Percentiles rank a stretch among this genome's conserved stretches.
phyloP scores from a whole-genome alignment of 1,139 yeast genomes.

The Pneumocystis murina region DNA sequence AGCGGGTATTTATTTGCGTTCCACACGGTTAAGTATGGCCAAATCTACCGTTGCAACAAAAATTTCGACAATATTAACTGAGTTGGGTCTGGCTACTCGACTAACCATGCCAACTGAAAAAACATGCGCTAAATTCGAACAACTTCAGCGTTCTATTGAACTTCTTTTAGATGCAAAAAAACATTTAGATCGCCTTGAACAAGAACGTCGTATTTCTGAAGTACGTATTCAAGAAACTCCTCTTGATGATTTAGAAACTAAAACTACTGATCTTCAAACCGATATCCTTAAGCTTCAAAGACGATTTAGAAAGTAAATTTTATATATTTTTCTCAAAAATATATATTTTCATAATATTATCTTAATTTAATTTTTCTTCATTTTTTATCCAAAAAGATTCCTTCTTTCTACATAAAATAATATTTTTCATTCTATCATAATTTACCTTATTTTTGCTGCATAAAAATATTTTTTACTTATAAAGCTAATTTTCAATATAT shows the following conservation, averaged over 20 bases:
- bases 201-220: not conserved
- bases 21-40: slow-evolving; percentile 45
- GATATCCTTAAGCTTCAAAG: not conserved
- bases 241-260: not conserved
- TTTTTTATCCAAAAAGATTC: not conserved
- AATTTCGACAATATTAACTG: slow-evolving; percentile 58
- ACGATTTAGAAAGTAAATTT: not conserved
- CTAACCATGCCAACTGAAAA: slow-evolving; percentile 84
- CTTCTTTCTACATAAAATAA: too few species aligned
- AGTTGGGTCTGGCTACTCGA: slow-evolving; percentile 54
- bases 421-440: too few species aligned
- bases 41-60: slow-evolving; percentile 66
- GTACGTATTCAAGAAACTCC: not conserved
- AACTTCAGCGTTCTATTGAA: slow-evolving; percentile 54
- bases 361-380: not conserved
- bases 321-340: not conserved
- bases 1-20: slow-evolving; percentile 68
- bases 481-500: too few species aligned
- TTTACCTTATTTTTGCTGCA: too few species aligned
- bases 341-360: not conserved
- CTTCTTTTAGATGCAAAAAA: slow-evolving; percentile 70
- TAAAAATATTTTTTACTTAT: too few species aligned
- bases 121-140: slow-evolving; percentile 68
- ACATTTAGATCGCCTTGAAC: slow-evolving; percentile 69
- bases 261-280: not conserved